Evolutionary conservation across 176 grass and related monocot species (phyloP), one percentile per base, ranked within the genome.

Genomic region (Phyllostachys edulis): DNA sequence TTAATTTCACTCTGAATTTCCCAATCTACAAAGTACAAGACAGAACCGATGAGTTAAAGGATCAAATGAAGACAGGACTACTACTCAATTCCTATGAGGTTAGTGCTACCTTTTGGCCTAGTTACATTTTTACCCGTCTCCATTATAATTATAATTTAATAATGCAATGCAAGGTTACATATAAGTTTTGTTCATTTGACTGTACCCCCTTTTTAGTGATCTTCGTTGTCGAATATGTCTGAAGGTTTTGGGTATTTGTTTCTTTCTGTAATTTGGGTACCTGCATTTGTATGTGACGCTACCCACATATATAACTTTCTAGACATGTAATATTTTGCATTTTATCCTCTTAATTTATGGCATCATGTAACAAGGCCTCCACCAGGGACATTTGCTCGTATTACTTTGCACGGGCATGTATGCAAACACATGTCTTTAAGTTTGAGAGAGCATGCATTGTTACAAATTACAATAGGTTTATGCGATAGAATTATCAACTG

Each of bases 1-100:
- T 99, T 84, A 99, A 92, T 90, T 99, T 99, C 76, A 96, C 85
- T 65, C 86, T 99, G 60, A 99, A 99, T 73, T 96, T 91, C n/a
- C 89, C 96, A 9, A 99, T 99, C 82, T 87, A 90, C 76, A 80
- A 99, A 92, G 90, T 99, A 46, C 87, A 94, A 94, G 87, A 92
- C 63, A 93, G 89, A 73, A 81, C 81, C 2, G 77, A 85, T 24
- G 93, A 96, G 63, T 71, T 99, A 51, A 99, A 94, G 70, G 88
- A 99, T 78, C 96, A 99, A 68, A 99, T 99, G 96, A 96, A 96
- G 79, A 79, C 79, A 52, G 93, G 88, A 11, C 69, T 99, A 41
- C 85, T 90, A 27, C 91, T 99, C 81, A 91, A 88, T 80, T 75
- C 91, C 51, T 86, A 96, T 9, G 96, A 99, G 93, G 96, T 99